Evolutionary conservation across 1,139 yeast species (phyloP).

Genomic region (Candida sp.): DNA sequence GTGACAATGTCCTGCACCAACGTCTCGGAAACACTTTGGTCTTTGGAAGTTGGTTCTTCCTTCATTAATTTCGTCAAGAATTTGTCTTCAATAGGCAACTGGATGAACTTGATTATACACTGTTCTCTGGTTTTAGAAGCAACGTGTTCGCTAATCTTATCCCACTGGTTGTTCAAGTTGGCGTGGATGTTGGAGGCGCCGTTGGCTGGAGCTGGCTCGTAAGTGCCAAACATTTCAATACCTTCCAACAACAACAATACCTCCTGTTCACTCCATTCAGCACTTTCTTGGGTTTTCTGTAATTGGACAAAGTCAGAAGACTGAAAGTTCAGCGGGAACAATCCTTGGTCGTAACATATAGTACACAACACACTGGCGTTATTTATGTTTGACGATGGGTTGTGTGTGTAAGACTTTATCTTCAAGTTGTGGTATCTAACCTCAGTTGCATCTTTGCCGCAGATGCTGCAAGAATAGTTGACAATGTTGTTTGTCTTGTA

Average conservation of each 20-base stretch:
- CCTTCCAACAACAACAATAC: conserved; percentile 84
- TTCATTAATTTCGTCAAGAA: conserved; percentile 59
- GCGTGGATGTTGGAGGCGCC: conserved; percentile 22
- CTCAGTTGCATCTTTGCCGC: conserved; percentile 89
- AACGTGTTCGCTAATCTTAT: conserved; percentile 84
- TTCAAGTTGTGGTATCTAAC: conserved; percentile 91
- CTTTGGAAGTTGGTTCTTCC: conserved; percentile 17
- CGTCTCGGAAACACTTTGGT: conserved; percentile 20
- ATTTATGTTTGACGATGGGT: conserved; percentile 42
- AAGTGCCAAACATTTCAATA: conserved; percentile 63
- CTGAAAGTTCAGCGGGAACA: conserved; percentile 88
- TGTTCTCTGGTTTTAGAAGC: conserved; percentile 88
- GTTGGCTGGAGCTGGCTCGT: conserved; percentile 28
- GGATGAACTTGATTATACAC: conserved; percentile 85
- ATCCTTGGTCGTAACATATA: conserved; percentile 86
- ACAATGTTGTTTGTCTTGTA: conserved; percentile 53
- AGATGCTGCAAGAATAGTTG: conserved; percentile 81
- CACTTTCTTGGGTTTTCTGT: conserved; percentile 34
- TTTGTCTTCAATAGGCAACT: conserved; percentile 93
- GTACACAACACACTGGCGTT: conserved; percentile 69
- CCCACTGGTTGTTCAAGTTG: conserved; percentile 78
- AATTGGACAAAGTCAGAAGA: conserved; percentile 87
- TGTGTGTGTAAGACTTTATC: conserved; percentile 59
- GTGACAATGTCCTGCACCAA: conserved; percentile 39
- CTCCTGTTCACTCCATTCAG: conserved; percentile 90